phyloP scores from a whole-genome alignment of 2,329 filamentous ascomycete species.

The Myriosclerotinia duriaeana region DNA sequence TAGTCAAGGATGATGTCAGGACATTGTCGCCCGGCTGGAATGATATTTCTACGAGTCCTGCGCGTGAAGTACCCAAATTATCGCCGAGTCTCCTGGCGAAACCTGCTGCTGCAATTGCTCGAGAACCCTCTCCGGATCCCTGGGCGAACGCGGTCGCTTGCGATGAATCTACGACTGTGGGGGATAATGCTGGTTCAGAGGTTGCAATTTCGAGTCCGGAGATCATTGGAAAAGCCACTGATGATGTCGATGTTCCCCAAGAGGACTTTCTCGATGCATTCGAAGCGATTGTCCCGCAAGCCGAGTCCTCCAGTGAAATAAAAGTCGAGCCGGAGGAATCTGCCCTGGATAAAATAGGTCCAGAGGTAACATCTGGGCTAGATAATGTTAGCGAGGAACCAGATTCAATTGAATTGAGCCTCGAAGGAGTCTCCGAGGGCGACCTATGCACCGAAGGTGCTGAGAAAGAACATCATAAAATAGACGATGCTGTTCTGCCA shows the following conservation, averaged over 20 bases:
- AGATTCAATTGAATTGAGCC: neutral
- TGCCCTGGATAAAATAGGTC: neutral
- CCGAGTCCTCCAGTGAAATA: neutral
- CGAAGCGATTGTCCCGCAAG: neutral
- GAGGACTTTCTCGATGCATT: neutral
- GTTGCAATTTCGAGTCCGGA: neutral
- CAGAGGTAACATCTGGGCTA: too few species aligned
- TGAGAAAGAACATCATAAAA: neutral
- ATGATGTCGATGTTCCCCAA: neutral
- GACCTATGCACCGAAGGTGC: slow-evolving; percentile 1
- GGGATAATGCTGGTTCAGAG: neutral
- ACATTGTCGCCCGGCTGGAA: slow-evolving; percentile 27
- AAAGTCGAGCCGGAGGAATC: neutral
- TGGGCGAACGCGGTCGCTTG: slow-evolving; percentile 30
- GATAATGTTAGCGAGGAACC: neutral
- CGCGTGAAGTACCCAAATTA: slow-evolving; percentile 22
- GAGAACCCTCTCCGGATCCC: slow-evolving; percentile 37
- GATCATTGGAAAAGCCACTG: neutral
- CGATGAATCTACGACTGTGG: neutral
- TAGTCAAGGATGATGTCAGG: slow-evolving; percentile 20
- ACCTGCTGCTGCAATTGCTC: slow-evolving; percentile 20
- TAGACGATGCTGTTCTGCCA: slow-evolving; percentile 23
- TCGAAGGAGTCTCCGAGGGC: neutral
- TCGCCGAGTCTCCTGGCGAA: slow-evolving; percentile 27
- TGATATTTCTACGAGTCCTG: slow-evolving; percentile 11